Conservation (phyloP, 2,329 filamentous ascomycete genomes). For the Seiridium cupressi region DNA sequence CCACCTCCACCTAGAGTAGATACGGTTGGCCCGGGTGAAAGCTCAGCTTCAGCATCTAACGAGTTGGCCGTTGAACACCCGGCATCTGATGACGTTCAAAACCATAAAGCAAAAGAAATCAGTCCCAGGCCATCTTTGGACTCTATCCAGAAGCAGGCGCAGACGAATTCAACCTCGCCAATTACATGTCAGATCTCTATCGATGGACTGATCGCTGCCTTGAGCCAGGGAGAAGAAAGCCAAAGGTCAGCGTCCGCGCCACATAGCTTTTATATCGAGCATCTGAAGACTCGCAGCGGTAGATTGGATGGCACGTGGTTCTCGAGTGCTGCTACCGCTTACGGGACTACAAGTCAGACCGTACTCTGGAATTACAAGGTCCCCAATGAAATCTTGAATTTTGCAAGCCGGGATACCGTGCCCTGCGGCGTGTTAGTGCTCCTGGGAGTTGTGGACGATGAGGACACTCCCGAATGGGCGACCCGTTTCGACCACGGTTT, state of each 20-base stretch:
- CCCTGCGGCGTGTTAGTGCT: conserved; percentile 61
- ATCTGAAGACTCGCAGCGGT: conserved; percentile 35
- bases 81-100: background rate
- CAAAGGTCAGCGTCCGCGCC: conserved; percentile 23
- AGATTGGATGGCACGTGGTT: conserved; percentile 52
- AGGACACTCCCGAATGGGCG: conserved; percentile 54
- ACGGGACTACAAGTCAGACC: conserved; percentile 51
- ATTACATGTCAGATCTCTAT: conserved; percentile 49
- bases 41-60: background rate
- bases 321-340: conserved; percentile 53
- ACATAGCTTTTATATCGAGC: conserved; percentile 44
- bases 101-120: conserved; percentile 9
- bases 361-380: conserved; percentile 62
- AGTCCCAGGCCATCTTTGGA: conserved; percentile 29
- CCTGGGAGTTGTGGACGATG: conserved; percentile 46
- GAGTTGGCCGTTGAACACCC: too few species aligned
- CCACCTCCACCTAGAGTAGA: conserved; percentile 25
- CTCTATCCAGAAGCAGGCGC: conserved; percentile 30
- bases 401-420: conserved; percentile 50
- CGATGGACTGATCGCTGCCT: conserved; percentile 44
- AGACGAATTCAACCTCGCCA: conserved; percentile 21
- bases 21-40: conserved; percentile 2
- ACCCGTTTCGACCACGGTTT: conserved; percentile 37
- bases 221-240: conserved; percentile 34
- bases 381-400: conserved; percentile 47